phyloP scores from a whole-genome alignment of 345 rosid genomes.

The Linum tenue region DNA sequence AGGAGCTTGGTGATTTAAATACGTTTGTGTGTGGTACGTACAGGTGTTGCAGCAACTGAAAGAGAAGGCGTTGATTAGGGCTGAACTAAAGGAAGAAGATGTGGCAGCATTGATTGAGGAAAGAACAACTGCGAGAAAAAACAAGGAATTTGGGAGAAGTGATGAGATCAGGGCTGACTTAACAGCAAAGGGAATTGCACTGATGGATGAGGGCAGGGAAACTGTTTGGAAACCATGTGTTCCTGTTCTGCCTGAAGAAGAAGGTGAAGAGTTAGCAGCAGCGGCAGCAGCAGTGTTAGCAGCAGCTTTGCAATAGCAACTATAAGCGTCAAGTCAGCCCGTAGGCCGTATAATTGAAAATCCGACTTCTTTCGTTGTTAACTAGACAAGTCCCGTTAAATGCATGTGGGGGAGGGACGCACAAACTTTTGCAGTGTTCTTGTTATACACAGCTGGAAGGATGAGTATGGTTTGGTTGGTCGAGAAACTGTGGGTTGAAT shows the following conservation, averaged over 20 bases:
- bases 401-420: too few species aligned
- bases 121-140: conserved; percentile 46
- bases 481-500: too few species aligned
- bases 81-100: conserved; percentile 48
- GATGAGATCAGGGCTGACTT: conserved; percentile 69
- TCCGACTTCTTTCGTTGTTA: too few species aligned
- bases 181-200: conserved; percentile 54
- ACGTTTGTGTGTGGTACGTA: neutral
- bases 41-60: conserved; percentile 58
- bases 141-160: conserved; percentile 56
- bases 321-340: neutral
- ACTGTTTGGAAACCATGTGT: conserved; percentile 82
- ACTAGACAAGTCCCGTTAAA: too few species aligned
- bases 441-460: too few species aligned
- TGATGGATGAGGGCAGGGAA: conserved; percentile 72
- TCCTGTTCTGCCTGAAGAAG: conserved; percentile 21
- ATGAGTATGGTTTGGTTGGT: too few species aligned
- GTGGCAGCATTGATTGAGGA: conserved; percentile 43
- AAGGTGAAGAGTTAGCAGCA: neutral
- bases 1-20: neutral
- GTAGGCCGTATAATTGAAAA: too few species aligned
- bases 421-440: too few species aligned
- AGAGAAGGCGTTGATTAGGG: conserved; percentile 57
- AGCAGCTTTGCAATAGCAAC: neutral
- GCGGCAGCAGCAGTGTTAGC: neutral